Conservation (phyloP, 2,329 filamentous ascomycete genomes). For the Aspergillus tubingensis region DNA sequence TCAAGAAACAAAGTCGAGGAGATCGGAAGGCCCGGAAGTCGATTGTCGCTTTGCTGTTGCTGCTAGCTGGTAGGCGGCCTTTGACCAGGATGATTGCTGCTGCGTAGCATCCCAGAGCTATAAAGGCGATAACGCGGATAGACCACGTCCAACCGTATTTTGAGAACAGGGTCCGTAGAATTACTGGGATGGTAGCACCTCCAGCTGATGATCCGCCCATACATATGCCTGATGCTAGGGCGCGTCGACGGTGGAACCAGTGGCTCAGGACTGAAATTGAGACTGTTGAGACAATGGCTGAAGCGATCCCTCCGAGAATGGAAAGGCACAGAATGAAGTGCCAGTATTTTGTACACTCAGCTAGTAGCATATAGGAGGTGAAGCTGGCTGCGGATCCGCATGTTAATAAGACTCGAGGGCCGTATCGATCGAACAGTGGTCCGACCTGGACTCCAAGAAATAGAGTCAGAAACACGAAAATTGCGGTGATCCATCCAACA, state of each 20-base stretch:
- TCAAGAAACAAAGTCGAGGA: constrained; percentile 46
- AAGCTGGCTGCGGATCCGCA: constrained; percentile 35
- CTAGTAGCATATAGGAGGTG: constrained; percentile 49
- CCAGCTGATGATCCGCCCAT: constrained; percentile 44
- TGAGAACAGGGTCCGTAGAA: constrained; percentile 34
- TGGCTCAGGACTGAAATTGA: constrained; percentile 42
- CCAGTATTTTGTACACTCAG: constrained; percentile 51
- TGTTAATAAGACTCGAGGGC: constrained; percentile 45
- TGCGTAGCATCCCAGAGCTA: constrained; percentile 37
- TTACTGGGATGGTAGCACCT: constrained; percentile 40
- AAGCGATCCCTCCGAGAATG: constrained; percentile 37
- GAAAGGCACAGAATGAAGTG: constrained; percentile 49
- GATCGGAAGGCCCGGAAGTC: constrained; percentile 47
- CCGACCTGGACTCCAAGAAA: constrained; percentile 52
- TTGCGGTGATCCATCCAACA: constrained; percentile 54
- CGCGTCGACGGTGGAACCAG: constrained; percentile 43
- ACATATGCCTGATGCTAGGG: constrained; percentile 42
- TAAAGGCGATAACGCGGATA: constrained; percentile 40
- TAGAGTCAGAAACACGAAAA: constrained; percentile 50
- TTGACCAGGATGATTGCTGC: constrained; percentile 37
- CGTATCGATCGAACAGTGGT: constrained; percentile 53
- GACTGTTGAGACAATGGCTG: constrained; percentile 41
- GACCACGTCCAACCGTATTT: constrained; percentile 40
- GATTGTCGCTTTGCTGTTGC: constrained; percentile 33
- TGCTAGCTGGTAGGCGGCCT: constrained; percentile 34